Percentiles rank a stretch among this genome's conserved stretches.
Evolutionary conservation across 805 yeast genomes (phyloP).

Genomic region (Debaryomyces hansenii): DNA sequence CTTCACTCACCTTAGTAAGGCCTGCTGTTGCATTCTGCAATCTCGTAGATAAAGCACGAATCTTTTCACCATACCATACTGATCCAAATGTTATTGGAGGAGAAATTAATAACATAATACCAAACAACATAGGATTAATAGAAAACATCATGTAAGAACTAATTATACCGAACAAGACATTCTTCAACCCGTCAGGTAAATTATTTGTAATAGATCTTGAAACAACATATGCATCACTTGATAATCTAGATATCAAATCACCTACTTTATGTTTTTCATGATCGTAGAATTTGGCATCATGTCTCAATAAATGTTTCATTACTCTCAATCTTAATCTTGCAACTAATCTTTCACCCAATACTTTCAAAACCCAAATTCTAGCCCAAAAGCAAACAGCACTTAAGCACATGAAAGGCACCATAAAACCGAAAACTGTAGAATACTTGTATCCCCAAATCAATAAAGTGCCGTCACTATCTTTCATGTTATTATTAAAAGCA

Average conservation of each 20-base stretch:
- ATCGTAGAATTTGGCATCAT: slow-evolving; percentile 43
- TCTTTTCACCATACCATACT: slow-evolving; percentile 46
- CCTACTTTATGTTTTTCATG: slow-evolving; percentile 47
- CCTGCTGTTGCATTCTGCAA: slow-evolving; percentile 47
- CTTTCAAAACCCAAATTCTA: slow-evolving; percentile 41
- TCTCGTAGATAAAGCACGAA: slow-evolving; percentile 38
- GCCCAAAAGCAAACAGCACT: slow-evolving; percentile 50
- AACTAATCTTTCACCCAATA: slow-evolving; percentile 45
- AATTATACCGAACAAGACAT: slow-evolving; percentile 41
- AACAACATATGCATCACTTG: slow-evolving; percentile 48
- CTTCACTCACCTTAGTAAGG: slow-evolving; percentile 44
- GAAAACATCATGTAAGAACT: slow-evolving; percentile 46
- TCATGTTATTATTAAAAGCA: slow-evolving; percentile 34
- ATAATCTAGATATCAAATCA: slow-evolving; percentile 43
- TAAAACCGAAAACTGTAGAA: slow-evolving; percentile 38
- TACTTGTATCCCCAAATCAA: slow-evolving; percentile 47
- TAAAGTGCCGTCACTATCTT: slow-evolving; percentile 39
- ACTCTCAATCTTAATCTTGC: slow-evolving; percentile 42
- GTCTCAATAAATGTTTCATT: slow-evolving; percentile 43
- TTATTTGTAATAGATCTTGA: slow-evolving; percentile 43
- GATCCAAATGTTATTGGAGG: slow-evolving; percentile 48
- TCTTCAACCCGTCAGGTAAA: slow-evolving; percentile 46
- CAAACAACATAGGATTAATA: slow-evolving; percentile 42
- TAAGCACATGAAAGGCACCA: slow-evolving; percentile 45
- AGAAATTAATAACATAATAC: slow-evolving; percentile 44